These are phyloP conservation scores for Russula ochroleuca DNA, from an alignment of 768 basidiomycete species.

Conservation along the genomic window DNA sequence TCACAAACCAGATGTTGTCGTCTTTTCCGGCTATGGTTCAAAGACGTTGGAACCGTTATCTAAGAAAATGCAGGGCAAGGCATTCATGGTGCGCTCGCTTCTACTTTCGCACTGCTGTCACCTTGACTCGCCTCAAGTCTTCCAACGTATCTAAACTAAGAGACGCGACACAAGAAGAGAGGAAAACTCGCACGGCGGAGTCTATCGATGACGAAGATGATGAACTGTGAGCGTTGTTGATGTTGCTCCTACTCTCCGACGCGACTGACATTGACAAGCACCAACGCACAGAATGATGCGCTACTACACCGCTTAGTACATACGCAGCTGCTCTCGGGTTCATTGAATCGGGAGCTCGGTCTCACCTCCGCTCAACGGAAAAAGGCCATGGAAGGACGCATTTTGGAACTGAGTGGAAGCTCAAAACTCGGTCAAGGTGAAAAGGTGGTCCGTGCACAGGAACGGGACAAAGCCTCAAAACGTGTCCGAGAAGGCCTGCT, in stretches of 20 bases:
- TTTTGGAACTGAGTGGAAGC: conserved; percentile 64
- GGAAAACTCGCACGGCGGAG: conserved; percentile 30
- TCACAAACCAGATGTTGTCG: conserved; percentile 45
- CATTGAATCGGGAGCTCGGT: conserved; percentile 56
- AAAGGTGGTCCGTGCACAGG: conserved; percentile 50
- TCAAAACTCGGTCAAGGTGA: conserved; percentile 77
- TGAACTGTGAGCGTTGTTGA: conserved; percentile 43
- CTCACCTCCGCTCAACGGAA: conserved; percentile 62
- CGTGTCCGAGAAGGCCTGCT: conserved; percentile 65
- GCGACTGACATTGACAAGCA: conserved; percentile 41
- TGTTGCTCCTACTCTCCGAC: not conserved
- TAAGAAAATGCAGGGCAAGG: conserved; percentile 48
- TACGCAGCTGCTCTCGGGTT: conserved; percentile 73
- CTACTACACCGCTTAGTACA: conserved; percentile 75
- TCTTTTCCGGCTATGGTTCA: conserved; percentile 46
- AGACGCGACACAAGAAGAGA: conserved; percentile 20
- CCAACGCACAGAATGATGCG: conserved; percentile 73
- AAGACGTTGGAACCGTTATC: conserved; percentile 29
- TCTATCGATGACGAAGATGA: conserved; percentile 47
- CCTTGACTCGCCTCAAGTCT: conserved; percentile 46
- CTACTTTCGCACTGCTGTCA: conserved; percentile 4
- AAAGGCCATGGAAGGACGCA: conserved; percentile 72
- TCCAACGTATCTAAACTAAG: conserved; percentile 68
- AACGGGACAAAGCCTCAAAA: conserved; percentile 68
- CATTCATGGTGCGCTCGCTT: conserved; percentile 63